Percentiles rank a stretch among this genome's conserved stretches.
These are phyloP conservation scores for Dactylellina haptotyla DNA, from an alignment of 2,329 filamentous ascomycete species.

Conservation along the genomic window DNA sequence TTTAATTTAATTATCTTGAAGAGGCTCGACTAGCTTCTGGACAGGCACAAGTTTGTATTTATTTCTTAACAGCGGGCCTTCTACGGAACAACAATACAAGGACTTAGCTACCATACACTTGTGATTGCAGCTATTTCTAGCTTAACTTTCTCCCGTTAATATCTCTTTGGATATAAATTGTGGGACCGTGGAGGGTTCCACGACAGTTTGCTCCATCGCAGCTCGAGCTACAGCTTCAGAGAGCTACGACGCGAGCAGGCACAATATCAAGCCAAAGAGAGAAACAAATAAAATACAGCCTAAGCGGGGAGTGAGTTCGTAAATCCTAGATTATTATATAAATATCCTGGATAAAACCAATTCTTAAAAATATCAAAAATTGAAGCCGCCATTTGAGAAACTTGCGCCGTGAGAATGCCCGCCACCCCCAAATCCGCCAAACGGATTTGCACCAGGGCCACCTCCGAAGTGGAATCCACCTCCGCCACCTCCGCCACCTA, in stretches of 20 bases:
- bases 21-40: background rate
- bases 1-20: conserved; percentile 63
- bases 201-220: no score
- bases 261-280: no score
- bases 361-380: conserved; percentile 49
- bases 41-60: background rate
- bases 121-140: background rate
- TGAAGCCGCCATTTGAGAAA: conserved; percentile 47
- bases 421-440: conserved; percentile 39
- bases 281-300: no score
- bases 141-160: no score
- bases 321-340: no score
- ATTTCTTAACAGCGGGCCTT: background rate
- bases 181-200: no score
- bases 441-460: conserved; percentile 37
- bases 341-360: no score
- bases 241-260: no score
- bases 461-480: conserved; percentile 47
- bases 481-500: conserved; percentile 25
- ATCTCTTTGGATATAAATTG: no score
- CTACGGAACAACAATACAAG: background rate
- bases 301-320: no score
- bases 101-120: no score
- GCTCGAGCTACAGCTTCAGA: no score
- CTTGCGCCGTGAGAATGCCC: conserved; percentile 39